Evolutionary conservation across 345 rosid species (phyloP).

Genomic region (Lumnitzera littorea): DNA sequence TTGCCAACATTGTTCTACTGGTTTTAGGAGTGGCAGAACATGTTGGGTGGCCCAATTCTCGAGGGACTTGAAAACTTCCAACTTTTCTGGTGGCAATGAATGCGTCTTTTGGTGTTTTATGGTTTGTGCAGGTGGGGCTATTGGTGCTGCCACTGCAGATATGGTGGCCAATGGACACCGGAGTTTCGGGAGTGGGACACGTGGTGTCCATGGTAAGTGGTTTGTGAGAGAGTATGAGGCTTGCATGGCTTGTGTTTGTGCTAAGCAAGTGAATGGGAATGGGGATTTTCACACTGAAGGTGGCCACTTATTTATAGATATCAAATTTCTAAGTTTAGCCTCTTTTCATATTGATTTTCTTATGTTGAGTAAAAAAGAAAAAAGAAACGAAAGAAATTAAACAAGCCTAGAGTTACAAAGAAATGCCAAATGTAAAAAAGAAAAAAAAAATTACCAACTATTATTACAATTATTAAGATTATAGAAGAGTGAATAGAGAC

Average conservation of each 20-base stretch:
- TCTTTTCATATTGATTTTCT: no score
- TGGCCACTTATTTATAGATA: background rate
- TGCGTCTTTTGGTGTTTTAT: constrained; percentile 34
- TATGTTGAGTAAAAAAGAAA: no score
- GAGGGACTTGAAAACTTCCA: constrained; percentile 55
- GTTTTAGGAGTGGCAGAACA: constrained; percentile 54
- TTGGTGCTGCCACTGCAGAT: constrained; percentile 30
- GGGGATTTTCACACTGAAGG: no score
- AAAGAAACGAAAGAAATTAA: no score
- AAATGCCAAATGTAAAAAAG: no score
- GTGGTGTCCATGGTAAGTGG: constrained; percentile 7
- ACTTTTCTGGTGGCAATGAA: constrained; percentile 57
- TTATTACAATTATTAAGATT: no score
- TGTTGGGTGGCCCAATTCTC: constrained; percentile 49
- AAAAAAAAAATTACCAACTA: no score
- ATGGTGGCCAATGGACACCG: constrained; percentile 8
- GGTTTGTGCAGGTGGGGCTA: background rate
- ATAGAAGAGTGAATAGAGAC: no score
- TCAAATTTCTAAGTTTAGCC: background rate
- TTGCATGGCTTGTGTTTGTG: constrained; percentile 26
- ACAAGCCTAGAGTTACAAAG: no score
- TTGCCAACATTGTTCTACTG: constrained; percentile 69
- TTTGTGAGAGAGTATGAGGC: constrained; percentile 16
- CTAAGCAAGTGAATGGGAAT: no score
- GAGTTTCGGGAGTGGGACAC: constrained; percentile 1